A percentile compares a stretch with the other conserved stretches of the same genome.
These are phyloP conservation scores for Erodium texanum DNA, from an alignment of 441 rosid species.

Conservation along the genomic window DNA sequence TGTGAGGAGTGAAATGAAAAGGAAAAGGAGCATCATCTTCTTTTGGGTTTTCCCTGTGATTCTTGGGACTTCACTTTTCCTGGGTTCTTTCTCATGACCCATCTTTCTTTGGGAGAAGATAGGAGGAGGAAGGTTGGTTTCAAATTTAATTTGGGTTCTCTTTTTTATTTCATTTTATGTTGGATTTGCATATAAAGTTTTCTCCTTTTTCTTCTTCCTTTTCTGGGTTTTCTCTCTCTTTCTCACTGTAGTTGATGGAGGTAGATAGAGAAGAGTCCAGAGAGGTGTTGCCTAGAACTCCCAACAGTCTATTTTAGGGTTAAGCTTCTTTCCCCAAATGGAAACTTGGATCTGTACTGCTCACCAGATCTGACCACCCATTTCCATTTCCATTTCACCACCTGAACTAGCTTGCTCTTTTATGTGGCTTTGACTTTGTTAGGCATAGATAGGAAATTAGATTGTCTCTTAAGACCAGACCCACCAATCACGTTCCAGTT, in stretches of 20 bases:
- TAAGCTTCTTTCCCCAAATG: conserved; percentile 18
- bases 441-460: conserved; percentile 55
- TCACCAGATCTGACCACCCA: conserved; percentile 36
- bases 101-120: conserved; percentile 20
- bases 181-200: conserved; percentile 3
- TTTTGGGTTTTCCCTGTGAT: conserved; percentile 45
- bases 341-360: conserved; percentile 33
- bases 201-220: background rate
- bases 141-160: conserved; percentile 18
- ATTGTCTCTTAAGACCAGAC: conserved; percentile 8
- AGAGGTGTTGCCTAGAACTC: conserved; percentile 25
- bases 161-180: conserved; percentile 8
- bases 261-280: conserved; percentile 35
- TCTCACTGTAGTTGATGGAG: conserved; percentile 31
- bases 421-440: conserved; percentile 13
- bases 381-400: conserved; percentile 31
- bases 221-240: conserved; percentile 17
- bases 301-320: conserved; percentile 14
- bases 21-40: conserved; percentile 30
- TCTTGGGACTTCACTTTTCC: conserved; percentile 35
- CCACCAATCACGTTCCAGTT: conserved; percentile 25
- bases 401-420: conserved; percentile 23
- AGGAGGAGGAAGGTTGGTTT: conserved; percentile 18
- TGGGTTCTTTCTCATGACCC: conserved; percentile 50
- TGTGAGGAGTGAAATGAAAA: conserved; percentile 20